Conservation (phyloP, 768 basidiomycete species). For the Calocera cornea region DNA sequence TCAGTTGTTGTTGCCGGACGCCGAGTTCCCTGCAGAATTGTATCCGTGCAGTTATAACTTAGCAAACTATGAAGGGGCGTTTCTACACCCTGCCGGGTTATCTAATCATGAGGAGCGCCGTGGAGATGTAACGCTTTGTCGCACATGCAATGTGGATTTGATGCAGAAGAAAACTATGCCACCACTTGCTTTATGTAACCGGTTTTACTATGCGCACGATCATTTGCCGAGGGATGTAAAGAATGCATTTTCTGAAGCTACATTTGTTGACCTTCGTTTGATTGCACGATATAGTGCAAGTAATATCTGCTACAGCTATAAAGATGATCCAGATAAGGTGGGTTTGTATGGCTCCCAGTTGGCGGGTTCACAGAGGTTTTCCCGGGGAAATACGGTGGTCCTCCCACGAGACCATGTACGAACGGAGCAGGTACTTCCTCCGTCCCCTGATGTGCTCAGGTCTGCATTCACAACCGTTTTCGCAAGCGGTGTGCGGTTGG, state of each 20-base stretch:
- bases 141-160: neutral
- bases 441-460: neutral
- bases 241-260: neutral
- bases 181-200: neutral
- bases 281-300: neutral
- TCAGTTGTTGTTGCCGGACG: neutral
- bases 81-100: neutral
- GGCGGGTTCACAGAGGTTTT: neutral
- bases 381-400: neutral
- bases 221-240: neutral
- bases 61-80: neutral
- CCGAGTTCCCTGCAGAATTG: neutral
- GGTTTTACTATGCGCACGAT: neutral
- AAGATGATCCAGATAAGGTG: neutral
- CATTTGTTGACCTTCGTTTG: neutral
- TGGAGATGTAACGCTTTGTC: neutral
- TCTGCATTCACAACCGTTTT: neutral
- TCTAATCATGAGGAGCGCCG: neutral
- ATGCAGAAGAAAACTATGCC: neutral
- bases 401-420: neutral
- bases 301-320: neutral
- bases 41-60: neutral
- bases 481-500: neutral
- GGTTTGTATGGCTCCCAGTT: neutral
- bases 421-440: neutral